Conservation (phyloP, 1,284 basidiomycete genomes). For the Leccinum pachyderme region DNA sequence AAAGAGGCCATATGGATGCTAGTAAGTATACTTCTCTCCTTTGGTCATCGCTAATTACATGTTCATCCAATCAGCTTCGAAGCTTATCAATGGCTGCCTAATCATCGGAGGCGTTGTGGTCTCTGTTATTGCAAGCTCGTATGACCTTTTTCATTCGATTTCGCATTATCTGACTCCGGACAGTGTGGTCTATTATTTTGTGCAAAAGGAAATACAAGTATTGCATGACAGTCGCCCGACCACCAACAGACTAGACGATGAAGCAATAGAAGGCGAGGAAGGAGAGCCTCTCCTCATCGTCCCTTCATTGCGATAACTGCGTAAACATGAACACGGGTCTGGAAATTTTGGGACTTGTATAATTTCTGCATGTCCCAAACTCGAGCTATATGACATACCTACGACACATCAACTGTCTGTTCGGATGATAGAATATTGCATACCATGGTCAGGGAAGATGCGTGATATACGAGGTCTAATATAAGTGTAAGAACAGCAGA, state of each 20-base stretch:
- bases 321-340: background rate
- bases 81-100: constrained; percentile 59
- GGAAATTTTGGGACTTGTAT: background rate
- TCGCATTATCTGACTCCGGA: constrained; percentile 6
- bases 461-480: constrained; percentile 38
- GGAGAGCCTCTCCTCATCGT: constrained; percentile 54
- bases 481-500: constrained; percentile 84
- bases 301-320: constrained; percentile 2
- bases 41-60: constrained; percentile 9
- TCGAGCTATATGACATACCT: constrained; percentile 1
- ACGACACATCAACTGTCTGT: background rate
- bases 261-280: constrained; percentile 65
- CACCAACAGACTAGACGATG: constrained; percentile 55
- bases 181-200: constrained; percentile 63
- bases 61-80: constrained; percentile 46
- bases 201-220: constrained; percentile 59
- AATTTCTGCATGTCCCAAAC: background rate
- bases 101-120: constrained; percentile 58
- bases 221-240: constrained; percentile 50
- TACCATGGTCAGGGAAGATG: constrained; percentile 1
- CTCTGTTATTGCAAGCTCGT: constrained; percentile 64
- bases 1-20: constrained; percentile 71
- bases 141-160: constrained; percentile 28
- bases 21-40: constrained; percentile 41
- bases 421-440: constrained; percentile 7